phyloP scores from a whole-genome alignment of 495 filamentous ascomycete species.

The Stereocaulon alpinum region DNA sequence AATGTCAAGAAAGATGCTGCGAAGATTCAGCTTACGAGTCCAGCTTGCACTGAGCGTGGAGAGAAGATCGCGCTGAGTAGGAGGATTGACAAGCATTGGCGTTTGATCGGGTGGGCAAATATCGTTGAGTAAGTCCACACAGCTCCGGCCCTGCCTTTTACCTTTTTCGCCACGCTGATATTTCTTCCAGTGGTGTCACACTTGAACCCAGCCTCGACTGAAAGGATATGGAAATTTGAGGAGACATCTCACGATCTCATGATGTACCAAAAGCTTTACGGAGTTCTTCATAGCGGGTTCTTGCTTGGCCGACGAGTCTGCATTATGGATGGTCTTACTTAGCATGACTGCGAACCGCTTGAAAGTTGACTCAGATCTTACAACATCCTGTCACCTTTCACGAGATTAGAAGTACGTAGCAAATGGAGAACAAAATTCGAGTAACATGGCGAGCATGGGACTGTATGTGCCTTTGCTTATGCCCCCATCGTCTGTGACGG shows the following conservation, averaged over 20 bases:
- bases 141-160: no score
- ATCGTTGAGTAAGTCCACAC: conserved; percentile 56
- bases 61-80: conserved; percentile 96
- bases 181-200: conserved; percentile 37
- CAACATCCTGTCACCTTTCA: no score
- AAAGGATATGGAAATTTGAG: neutral
- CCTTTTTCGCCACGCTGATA: neutral
- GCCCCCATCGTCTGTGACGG: no score
- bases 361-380: no score
- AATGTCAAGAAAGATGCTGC: conserved; percentile 96
- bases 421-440: no score
- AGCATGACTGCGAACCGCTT: neutral
- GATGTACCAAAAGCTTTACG: neutral
- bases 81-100: conserved; percentile 99
- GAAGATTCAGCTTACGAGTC: conserved; percentile 76
- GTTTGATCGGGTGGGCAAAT: conserved; percentile 94
- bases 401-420: no score
- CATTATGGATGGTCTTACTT: neutral
- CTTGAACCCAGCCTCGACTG: conserved; percentile 42
- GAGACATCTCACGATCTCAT: neutral
- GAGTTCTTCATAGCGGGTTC: neutral
- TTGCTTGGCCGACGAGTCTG: neutral
- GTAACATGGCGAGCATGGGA: no score
- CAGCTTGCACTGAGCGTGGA: conserved; percentile 84
- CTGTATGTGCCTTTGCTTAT: no score